These are phyloP conservation scores for Pachyrhizus erosus DNA, from an alignment of 306 rosid genomes.

Conservation along the genomic window DNA sequence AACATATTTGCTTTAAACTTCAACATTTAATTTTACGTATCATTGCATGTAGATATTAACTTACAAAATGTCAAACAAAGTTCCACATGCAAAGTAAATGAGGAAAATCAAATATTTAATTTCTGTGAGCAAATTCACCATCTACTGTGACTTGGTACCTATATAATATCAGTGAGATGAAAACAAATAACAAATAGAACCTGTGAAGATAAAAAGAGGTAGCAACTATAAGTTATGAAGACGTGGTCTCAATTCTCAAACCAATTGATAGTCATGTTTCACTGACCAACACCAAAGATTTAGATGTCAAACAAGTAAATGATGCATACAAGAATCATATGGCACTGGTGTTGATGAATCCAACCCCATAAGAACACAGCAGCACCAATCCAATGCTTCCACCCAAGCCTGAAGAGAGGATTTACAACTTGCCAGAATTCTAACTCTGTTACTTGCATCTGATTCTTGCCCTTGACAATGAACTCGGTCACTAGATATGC, in stretches of 20 bases:
- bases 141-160: slow-evolving; percentile 8
- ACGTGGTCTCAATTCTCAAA: neutral
- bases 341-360: slow-evolving; percentile 81
- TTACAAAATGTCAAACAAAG: slow-evolving; percentile 4
- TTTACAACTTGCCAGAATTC: slow-evolving; percentile 55
- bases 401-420: slow-evolving; percentile 74
- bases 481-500: slow-evolving; percentile 56
- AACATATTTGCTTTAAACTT: slow-evolving; percentile 1
- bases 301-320: slow-evolving; percentile 43
- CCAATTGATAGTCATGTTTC: slow-evolving; percentile 7
- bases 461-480: slow-evolving; percentile 77
- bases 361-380: slow-evolving; percentile 83
- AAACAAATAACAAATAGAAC: slow-evolving; percentile 21
- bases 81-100: neutral
- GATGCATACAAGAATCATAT: slow-evolving; percentile 79
- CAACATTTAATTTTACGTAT: neutral
- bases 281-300: slow-evolving; percentile 26
- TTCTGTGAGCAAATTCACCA: neutral
- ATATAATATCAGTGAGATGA: neutral
- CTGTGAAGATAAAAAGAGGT: slow-evolving; percentile 22
- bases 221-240: slow-evolving; percentile 8
- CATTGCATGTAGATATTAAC: slow-evolving; percentile 4
- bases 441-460: slow-evolving; percentile 60
- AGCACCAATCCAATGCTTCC: slow-evolving; percentile 81
- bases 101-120: neutral